Evolutionary conservation across 805 yeast species (phyloP), one percentile per base, ranked within the genome.

Genomic region (Metschnikowia reukaufii): DNA sequence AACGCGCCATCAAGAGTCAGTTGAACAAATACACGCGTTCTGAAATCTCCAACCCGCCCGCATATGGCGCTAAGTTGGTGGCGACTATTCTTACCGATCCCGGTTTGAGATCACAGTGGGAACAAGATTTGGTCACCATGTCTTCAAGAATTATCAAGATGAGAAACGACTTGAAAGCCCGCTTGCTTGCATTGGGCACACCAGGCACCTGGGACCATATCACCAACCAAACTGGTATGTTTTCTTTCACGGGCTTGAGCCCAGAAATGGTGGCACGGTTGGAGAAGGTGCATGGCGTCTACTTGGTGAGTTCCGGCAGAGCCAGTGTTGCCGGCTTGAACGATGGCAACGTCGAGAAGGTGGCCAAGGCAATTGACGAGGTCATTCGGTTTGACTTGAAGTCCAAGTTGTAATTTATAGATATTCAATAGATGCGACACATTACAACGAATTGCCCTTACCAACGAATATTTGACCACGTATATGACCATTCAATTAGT

Each of bases 151-250:
- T 94, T 64, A 73, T 71, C 52, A 67, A 76, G 57, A 91, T 90
- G 96, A 85, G 98, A 72, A 63, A 70, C 27, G 77, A 74, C 16
- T 77, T 92, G 60, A 79, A 83, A 63, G 74, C 73, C 45, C 76
- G 77, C 50, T 77, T 92, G 51, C 78, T 77, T 42, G 50, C 68
- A 44, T 79, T 88, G 52, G 56, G 61, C 17, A 89, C 98, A 19
- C 96, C 96, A 25, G 97, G 96, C 39, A 79, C 75, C 59, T 92
- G 98, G 98, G 86, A 82, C 56, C 98, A 92, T 70, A 88, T 92
- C 60, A 84, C 83, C 39, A 74, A 76, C 54, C 99, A 94, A 74
- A 86, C 88, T 52, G 99, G 99, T 59, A 92, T 92, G 98, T 92
- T 92, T 66, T 89, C 96, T 30, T 92, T 84, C 72, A 92, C 98